phyloP scores from a whole-genome alignment of 2,329 filamentous ascomycete genomes.

The Teratosphaeria gauchensis region DNA sequence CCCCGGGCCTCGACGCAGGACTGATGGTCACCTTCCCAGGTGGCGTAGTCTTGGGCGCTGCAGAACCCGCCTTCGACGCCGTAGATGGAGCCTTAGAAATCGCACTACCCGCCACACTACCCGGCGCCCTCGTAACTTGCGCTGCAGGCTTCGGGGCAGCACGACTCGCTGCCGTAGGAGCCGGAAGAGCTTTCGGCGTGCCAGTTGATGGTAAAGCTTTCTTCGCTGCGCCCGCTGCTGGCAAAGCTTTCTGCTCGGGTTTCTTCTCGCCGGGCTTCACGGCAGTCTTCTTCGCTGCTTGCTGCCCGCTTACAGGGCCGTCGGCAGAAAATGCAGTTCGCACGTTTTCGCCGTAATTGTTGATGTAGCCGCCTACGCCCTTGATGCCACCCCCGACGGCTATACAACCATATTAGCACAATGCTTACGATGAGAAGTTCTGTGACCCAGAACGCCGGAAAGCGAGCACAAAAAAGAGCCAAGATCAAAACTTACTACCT shows the following conservation, averaged over 20 bases:
- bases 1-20: background rate
- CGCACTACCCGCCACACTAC: background rate
- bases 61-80: background rate
- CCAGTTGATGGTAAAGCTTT: conserved; percentile 1
- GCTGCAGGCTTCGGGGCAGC: conserved; percentile 1
- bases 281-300: conserved; percentile 13
- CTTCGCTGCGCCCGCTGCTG: background rate
- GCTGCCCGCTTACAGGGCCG: conserved; percentile 14
- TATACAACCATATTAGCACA: conserved; percentile 10
- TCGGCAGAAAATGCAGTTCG: conserved; percentile 23
- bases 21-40: background rate
- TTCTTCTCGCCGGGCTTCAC: conserved; percentile 3
- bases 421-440: background rate
- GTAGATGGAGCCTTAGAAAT: background rate
- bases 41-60: conserved; percentile 1
- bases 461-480: background rate
- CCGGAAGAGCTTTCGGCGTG: background rate
- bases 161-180: background rate
- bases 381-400: conserved; percentile 25
- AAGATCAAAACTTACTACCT: conserved; percentile 17
- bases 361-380: conserved; percentile 26
- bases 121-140: background rate
- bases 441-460: background rate
- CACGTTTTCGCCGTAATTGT: conserved; percentile 25
- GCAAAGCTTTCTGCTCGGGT: background rate